phyloP scores from a whole-genome alignment of 179 eudicot species.

The Heliamphora pulchella region DNA sequence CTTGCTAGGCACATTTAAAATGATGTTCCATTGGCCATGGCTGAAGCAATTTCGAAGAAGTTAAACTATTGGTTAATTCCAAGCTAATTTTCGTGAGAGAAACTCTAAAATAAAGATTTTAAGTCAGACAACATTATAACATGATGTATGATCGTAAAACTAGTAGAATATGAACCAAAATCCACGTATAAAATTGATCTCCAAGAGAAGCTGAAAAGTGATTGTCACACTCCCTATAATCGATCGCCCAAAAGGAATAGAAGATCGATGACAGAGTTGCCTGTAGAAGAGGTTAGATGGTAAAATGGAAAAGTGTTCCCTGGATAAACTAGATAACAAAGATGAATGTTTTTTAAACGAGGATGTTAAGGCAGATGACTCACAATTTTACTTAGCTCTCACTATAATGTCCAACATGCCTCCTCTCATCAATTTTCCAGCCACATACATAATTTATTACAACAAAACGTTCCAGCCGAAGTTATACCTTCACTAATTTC shows the following conservation, averaged over 20 bases:
- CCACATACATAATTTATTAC: neutral
- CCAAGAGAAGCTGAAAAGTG: neutral
- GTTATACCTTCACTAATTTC: conserved; percentile 68
- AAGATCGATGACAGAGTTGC: neutral
- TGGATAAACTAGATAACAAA: neutral
- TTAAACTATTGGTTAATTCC: neutral
- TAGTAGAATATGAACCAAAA: neutral
- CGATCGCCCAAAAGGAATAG: neutral
- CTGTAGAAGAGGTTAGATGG: neutral
- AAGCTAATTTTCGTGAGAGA: neutral
- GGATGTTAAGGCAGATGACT: neutral
- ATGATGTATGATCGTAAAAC: neutral
- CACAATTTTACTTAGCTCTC: neutral
- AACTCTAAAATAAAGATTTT: neutral
- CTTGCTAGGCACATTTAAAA: neutral
- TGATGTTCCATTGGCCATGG: neutral
- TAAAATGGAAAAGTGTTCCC: neutral
- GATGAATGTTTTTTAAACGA: neutral
- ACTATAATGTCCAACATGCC: neutral
- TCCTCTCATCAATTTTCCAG: neutral
- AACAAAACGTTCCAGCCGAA: neutral
- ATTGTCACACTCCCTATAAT: neutral
- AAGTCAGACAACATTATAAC: neutral
- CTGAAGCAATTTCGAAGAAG: neutral
- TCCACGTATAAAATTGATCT: neutral